Evolutionary conservation across 805 yeast genomes (phyloP).

Genomic region (Maudiozyma bulderi): DNA sequence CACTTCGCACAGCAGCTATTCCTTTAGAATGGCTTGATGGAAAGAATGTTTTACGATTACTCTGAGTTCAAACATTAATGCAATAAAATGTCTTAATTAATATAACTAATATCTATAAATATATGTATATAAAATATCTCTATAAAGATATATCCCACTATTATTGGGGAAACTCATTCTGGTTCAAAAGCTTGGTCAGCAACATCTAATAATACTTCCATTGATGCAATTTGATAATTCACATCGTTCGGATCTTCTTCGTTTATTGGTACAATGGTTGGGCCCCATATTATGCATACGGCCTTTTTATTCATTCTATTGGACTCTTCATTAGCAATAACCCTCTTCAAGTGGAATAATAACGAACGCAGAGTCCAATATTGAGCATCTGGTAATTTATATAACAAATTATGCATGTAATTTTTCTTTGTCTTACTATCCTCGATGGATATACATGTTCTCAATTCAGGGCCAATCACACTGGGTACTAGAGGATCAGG

Average conservation of each 20-base stretch:
- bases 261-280: slow-evolving; percentile 65
- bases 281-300: slow-evolving; percentile 92
- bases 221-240: slow-evolving; percentile 63
- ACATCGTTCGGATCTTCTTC: slow-evolving; percentile 62
- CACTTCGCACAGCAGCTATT: background rate
- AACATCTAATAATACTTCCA: slow-evolving; percentile 75
- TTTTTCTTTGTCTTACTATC: slow-evolving; percentile 59
- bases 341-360: slow-evolving; percentile 73
- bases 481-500: slow-evolving; percentile 47
- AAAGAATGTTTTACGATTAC: background rate
- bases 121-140: no score
- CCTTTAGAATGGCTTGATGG: background rate
- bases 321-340: slow-evolving; percentile 48
- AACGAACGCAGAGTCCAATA: slow-evolving; percentile 84
- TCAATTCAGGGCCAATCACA: slow-evolving; percentile 21
- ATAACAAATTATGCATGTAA: slow-evolving; percentile 73
- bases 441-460: slow-evolving; percentile 56
- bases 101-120: background rate
- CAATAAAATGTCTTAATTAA: background rate
- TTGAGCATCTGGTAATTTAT: slow-evolving; percentile 86
- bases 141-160: no score
- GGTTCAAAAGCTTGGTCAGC: slow-evolving; percentile 76
- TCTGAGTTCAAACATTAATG: background rate
- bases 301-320: slow-evolving; percentile 80
- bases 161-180: slow-evolving; percentile 23